These are phyloP conservation scores for Flaveria trinervia DNA, from an alignment of 129 eudicot genomes.

Conservation along the genomic window DNA sequence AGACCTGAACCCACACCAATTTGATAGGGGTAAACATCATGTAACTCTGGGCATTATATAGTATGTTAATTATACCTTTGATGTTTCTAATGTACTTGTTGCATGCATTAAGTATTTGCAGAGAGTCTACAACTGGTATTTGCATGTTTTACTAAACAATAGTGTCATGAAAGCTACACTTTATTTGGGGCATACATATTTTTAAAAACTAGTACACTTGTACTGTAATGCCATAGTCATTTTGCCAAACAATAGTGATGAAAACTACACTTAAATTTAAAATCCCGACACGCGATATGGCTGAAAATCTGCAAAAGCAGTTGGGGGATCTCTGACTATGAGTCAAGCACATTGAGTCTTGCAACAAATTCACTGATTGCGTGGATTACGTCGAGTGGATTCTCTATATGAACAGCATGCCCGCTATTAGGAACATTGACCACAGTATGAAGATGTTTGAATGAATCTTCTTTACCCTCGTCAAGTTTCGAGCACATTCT, in stretches of 20 bases:
- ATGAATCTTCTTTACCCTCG: conserved; percentile 28
- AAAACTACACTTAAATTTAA: neutral
- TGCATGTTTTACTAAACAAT: neutral
- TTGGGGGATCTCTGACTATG: neutral
- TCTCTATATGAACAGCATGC: conserved; percentile 93
- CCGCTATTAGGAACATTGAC: conserved; percentile 65
- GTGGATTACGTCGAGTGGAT: conserved; percentile 65
- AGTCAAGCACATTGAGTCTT: conserved; percentile 32
- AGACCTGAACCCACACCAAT: too few species aligned
- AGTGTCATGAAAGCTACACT: too few species aligned
- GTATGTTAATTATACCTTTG: too few species aligned
- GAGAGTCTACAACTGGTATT: neutral
- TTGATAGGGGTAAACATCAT: too few species aligned
- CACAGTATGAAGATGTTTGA: conserved; percentile 25
- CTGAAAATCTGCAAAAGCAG: neutral
- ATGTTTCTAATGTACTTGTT: too few species aligned
- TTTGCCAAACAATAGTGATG: neutral
- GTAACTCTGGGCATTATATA: too few species aligned
- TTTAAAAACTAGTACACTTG: neutral
- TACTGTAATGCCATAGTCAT: neutral
- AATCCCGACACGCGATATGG: neutral
- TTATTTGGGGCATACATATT: neutral
- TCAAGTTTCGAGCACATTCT: conserved; percentile 48
- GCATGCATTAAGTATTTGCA: too few species aligned
- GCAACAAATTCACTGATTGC: conserved; percentile 50